These are phyloP conservation scores for Coemansia sp. DNA, from an alignment of 192 early-diverging fungal species.

Conservation along the genomic window DNA sequence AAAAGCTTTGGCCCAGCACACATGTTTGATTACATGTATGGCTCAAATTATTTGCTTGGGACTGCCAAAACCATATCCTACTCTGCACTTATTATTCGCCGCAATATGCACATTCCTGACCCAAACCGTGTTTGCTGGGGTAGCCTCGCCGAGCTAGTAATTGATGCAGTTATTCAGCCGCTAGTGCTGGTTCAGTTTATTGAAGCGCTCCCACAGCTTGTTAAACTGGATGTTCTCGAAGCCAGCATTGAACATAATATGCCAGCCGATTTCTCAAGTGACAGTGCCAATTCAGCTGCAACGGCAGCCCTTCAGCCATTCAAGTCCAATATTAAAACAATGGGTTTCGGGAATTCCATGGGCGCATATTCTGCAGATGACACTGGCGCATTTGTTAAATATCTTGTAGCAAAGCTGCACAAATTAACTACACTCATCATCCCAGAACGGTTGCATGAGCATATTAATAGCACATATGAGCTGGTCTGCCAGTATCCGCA, in stretches of 20 bases:
- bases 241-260: background rate
- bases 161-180: background rate
- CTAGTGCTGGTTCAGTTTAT: background rate
- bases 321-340: background rate
- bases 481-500: background rate
- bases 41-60: background rate
- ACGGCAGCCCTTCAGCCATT: background rate
- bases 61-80: background rate
- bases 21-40: background rate
- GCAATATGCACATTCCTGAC: background rate
- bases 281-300: background rate
- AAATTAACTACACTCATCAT: background rate
- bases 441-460: background rate
- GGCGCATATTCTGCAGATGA: background rate
- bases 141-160: background rate
- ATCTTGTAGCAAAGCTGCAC: background rate
- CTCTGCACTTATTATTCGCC: background rate
- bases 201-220: background rate
- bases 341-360: constrained; percentile 4
- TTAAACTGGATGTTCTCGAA: constrained; percentile 1
- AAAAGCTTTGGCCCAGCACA: background rate
- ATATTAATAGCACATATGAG: background rate
- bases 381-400: background rate
- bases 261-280: background rate
- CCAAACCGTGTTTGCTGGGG: background rate